phyloP scores from a whole-genome alignment of 345 rosid genomes.

The Arabidopsis thaliana region DNA sequence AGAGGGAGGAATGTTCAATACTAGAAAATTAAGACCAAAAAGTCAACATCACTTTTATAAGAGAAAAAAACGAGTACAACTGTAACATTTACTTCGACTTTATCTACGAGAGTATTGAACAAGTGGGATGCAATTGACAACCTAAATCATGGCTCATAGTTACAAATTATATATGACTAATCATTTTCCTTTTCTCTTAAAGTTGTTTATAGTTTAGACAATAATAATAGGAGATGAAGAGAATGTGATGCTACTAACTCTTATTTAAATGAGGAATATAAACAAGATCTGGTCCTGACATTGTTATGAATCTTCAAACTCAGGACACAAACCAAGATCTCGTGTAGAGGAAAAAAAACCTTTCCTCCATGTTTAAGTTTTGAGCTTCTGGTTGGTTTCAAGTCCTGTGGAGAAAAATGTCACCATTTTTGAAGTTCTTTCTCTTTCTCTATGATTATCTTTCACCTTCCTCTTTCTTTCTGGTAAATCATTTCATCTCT shows the following conservation, averaged over 20 bases:
- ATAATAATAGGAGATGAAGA: constrained; percentile 27
- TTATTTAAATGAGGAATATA: constrained; percentile 22
- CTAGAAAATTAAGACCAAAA: constrained; percentile 32
- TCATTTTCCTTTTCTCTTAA: constrained; percentile 14
- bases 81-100: constrained; percentile 44
- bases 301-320: constrained; percentile 32
- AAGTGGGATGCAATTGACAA: constrained; percentile 39
- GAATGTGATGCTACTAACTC: constrained; percentile 36
- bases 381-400: constrained; percentile 33
- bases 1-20: constrained; percentile 37
- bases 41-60: constrained; percentile 35
- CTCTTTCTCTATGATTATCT: constrained; percentile 40
- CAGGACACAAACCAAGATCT: constrained; percentile 43
- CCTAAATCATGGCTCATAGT: constrained; percentile 15
- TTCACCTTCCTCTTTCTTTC: constrained; percentile 36
- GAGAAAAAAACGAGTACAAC: constrained; percentile 26
- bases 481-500: constrained; percentile 24
- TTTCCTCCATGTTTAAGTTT: constrained; percentile 33
- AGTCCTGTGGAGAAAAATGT: constrained; percentile 29
- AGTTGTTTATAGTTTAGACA: constrained; percentile 9
- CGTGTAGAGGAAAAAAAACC: neutral
- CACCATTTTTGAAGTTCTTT: constrained; percentile 39
- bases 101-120: constrained; percentile 25
- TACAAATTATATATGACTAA: constrained; percentile 9
- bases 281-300: constrained; percentile 49